Conservation (phyloP, 2,329 filamentous ascomycete species). For the Penicillium psychrosexuale region DNA sequence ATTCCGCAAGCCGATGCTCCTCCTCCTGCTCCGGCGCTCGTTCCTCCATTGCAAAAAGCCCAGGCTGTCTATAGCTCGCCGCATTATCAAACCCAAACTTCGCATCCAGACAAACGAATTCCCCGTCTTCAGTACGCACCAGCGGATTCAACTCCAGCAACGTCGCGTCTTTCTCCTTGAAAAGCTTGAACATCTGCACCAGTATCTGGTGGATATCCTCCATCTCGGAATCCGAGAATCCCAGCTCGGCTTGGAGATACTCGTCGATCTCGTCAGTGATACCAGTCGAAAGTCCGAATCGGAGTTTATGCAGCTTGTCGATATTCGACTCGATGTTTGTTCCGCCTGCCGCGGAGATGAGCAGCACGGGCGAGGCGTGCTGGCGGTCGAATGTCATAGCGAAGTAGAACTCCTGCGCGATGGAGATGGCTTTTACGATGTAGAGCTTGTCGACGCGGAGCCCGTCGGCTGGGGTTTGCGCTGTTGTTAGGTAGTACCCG, state of each 20-base stretch:
- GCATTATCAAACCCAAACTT: conserved; percentile 51
- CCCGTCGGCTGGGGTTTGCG: conserved; percentile 28
- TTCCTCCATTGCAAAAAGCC: conserved; percentile 42
- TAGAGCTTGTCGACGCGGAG: conserved; percentile 36
- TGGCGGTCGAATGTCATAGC: conserved; percentile 46
- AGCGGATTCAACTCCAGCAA: conserved; percentile 46
- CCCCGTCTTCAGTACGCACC: conserved; percentile 25
- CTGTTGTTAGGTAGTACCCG: conserved; percentile 27
- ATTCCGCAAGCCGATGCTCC: conserved; percentile 36
- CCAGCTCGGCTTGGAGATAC: conserved; percentile 23
- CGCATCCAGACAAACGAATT: conserved; percentile 39
- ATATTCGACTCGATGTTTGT: conserved; percentile 31
- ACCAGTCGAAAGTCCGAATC: conserved; percentile 25
- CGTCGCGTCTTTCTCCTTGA: conserved; percentile 49
- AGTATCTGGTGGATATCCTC: conserved; percentile 30
- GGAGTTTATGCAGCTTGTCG: conserved; percentile 27
- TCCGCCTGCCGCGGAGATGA: conserved; percentile 36
- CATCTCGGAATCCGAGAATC: conserved; percentile 28
- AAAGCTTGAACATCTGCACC: conserved; percentile 33
- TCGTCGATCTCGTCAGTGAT: conserved; percentile 25
- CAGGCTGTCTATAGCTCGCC: conserved; percentile 42
- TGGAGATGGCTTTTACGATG: conserved; percentile 34
- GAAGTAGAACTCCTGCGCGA: conserved; percentile 41
- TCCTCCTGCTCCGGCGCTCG: conserved; percentile 29
- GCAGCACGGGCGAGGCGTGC: conserved; percentile 37